phyloP scores from a whole-genome alignment of 1,284 basidiomycete species.

The Naganishia cerealis region DNA sequence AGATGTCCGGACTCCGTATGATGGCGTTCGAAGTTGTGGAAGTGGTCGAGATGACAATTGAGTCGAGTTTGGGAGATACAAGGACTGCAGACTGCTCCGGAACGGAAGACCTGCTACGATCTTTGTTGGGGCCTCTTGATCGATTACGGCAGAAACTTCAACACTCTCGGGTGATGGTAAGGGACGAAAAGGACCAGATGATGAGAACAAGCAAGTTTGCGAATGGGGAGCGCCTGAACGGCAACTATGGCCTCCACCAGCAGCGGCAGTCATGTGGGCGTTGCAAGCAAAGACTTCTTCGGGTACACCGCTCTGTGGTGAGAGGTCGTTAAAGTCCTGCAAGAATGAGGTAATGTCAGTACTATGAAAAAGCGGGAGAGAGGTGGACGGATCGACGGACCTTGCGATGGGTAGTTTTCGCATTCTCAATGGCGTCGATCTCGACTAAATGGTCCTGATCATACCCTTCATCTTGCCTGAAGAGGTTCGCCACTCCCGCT shows the following conservation, averaged over 20 bases:
- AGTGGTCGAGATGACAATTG: constrained; percentile 8
- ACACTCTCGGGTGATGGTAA: not conserved
- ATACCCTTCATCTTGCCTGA: not conserved
- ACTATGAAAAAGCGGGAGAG: not conserved
- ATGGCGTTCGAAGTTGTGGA: constrained; percentile 1
- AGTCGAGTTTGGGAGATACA: not conserved
- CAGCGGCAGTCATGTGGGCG: not conserved
- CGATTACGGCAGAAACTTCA: not conserved
- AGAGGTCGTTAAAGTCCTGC: not conserved
- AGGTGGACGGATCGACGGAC: not conserved
- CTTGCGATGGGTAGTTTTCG: not conserved
- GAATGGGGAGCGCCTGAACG: not conserved
- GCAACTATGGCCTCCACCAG: not conserved
- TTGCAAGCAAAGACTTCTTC: not conserved
- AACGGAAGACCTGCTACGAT: not conserved
- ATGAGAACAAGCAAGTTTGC: constrained; percentile 3
- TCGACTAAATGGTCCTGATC: not conserved
- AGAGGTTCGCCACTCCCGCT: not conserved
- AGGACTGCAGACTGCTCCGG: not conserved
- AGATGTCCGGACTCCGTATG: constrained; percentile 19
- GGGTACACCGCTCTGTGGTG: not conserved
- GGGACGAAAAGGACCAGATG: not conserved
- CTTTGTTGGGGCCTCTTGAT: not conserved
- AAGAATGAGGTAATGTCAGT: not conserved
- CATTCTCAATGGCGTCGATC: too few species aligned